Evolutionary conservation across 1,139 yeast species (phyloP).

Genomic region (Saccharomyces hybrid): DNA sequence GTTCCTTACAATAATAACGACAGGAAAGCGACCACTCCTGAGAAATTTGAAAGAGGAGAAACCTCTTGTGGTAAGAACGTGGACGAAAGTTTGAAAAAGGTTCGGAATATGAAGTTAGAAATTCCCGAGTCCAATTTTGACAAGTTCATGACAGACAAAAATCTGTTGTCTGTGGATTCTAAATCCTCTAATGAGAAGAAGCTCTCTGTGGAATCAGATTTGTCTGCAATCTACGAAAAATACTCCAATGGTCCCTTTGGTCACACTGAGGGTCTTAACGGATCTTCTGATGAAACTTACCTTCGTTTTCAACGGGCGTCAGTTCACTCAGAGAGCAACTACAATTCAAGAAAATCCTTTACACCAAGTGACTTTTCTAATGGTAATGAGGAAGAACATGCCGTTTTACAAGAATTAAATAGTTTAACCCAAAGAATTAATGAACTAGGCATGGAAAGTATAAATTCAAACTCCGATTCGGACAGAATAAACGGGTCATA

Average conservation of each 20-base stretch:
- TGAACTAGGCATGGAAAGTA: constrained; percentile 13
- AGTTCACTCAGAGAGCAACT: neutral
- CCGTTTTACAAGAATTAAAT: constrained; percentile 9
- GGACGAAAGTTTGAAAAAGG: neutral
- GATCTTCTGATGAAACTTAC: neutral
- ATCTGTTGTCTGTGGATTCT: neutral
- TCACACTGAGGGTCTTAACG: neutral
- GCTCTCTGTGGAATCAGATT: constrained; percentile 3
- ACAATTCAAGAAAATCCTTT: neutral
- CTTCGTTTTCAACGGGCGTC: neutral
- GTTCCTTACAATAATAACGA: neutral
- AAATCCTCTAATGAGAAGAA: neutral
- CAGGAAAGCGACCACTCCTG: neutral
- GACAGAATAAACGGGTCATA: neutral
- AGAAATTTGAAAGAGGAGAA: neutral
- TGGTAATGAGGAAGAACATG: neutral
- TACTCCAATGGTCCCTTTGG: constrained; percentile 2
- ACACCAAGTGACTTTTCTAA: neutral
- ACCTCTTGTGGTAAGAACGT: neutral
- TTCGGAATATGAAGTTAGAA: neutral
- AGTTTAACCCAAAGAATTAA: constrained; percentile 17
- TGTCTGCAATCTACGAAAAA: constrained; percentile 4
- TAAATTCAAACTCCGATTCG: neutral
- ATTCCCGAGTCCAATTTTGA: constrained; percentile 2
- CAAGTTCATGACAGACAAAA: neutral